Percentiles rank a stretch among this genome's conserved stretches.
These are phyloP conservation scores for Takakia lepidozioides DNA, from an alignment of 225 moss, liverwort and hornwort genomes.

Conservation along the genomic window DNA sequence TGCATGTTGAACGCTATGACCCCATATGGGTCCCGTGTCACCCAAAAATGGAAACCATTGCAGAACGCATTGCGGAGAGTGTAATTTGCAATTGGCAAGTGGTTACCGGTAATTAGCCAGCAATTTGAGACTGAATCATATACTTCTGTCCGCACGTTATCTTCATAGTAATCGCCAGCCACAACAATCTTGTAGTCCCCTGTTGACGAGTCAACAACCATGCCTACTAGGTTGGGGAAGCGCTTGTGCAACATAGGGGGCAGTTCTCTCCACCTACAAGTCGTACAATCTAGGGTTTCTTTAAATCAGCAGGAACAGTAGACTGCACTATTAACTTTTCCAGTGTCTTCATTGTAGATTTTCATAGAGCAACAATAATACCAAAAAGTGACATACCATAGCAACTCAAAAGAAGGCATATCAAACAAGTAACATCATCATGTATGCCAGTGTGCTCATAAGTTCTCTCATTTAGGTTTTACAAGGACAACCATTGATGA, in stretches of 20 bases:
- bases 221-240: conserved; percentile 95
- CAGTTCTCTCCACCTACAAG: conserved; percentile 85
- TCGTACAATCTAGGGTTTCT: neutral
- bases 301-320: too few species aligned
- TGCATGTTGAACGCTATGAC: conserved; percentile 98
- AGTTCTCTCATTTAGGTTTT: too few species aligned
- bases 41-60: conserved; percentile 98
- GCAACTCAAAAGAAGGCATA: too few species aligned
- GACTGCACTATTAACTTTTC: too few species aligned
- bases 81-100: conserved; percentile 90
- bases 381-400: too few species aligned
- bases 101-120: conserved; percentile 92
- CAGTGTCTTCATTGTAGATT: too few species aligned
- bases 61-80: conserved; percentile 96
- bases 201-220: conserved; percentile 82
- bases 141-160: conserved; percentile 95
- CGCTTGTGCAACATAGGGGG: conserved; percentile 99
- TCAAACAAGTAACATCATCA: too few species aligned
- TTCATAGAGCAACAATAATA: too few species aligned
- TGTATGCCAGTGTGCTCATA: too few species aligned
- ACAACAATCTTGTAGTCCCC: conserved; percentile 98
- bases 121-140: conserved; percentile 80
- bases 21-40: conserved; percentile 90
- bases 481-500: too few species aligned
- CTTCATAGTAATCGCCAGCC: conserved; percentile 95